Evolutionary conservation across 2,329 filamentous ascomycete genomes (phyloP).

Genomic region (Xylogone sp.): DNA sequence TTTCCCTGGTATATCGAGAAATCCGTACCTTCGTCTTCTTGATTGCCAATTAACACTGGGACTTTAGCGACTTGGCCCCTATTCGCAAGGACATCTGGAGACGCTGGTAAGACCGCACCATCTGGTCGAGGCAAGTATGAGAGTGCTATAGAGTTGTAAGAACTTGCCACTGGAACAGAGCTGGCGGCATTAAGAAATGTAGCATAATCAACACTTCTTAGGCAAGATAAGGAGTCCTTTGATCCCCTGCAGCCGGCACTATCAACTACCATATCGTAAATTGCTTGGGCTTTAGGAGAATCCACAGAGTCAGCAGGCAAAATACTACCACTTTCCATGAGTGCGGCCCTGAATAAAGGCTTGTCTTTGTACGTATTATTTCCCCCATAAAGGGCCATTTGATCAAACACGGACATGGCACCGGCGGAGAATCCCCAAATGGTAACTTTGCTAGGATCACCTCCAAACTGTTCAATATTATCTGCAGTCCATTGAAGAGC

Average conservation of each 20-base stretch:
- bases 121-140: slow-evolving; percentile 72
- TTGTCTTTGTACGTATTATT: slow-evolving; percentile 68
- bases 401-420: slow-evolving; percentile 57
- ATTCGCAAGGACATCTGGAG: neutral
- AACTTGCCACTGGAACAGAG: slow-evolving; percentile 61
- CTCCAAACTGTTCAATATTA: slow-evolving; percentile 55
- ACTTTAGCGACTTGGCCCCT: slow-evolving; percentile 38
- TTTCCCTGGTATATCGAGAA: slow-evolving; percentile 66
- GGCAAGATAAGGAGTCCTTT: slow-evolving; percentile 47
- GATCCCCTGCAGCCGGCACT: slow-evolving; percentile 56
- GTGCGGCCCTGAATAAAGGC: slow-evolving; percentile 66
- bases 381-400: slow-evolving; percentile 68
- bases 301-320: slow-evolving; percentile 58
- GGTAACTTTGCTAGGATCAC: slow-evolving; percentile 52
- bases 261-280: slow-evolving; percentile 56
- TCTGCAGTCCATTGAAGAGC: slow-evolving; percentile 53
- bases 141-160: slow-evolving; percentile 62
- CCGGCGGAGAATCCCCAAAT: slow-evolving; percentile 67
- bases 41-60: slow-evolving; percentile 63
- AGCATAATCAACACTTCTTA: slow-evolving; percentile 57
- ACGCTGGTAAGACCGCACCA: slow-evolving; percentile 29
- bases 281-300: slow-evolving; percentile 39
- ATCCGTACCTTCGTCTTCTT: slow-evolving; percentile 73
- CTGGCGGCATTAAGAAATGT: slow-evolving; percentile 60
- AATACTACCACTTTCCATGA: slow-evolving; percentile 68